These are phyloP conservation scores for Fusarium sp. DNA, from an alignment of 2,329 filamentous ascomycete genomes.

Conservation along the genomic window DNA sequence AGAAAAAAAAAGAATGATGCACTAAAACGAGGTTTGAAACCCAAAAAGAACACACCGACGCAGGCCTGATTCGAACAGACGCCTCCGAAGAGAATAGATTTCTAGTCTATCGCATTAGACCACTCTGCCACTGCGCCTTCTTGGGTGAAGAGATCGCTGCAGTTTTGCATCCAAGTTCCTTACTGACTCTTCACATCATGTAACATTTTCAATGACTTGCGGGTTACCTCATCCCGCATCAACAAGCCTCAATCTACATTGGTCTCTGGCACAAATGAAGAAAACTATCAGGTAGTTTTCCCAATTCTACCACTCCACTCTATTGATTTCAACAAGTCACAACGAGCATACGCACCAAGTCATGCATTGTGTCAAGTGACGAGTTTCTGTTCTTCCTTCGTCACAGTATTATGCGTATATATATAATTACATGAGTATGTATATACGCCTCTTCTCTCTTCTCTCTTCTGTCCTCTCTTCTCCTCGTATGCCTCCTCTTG, in stretches of 20 bases:
- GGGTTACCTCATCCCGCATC: not conserved
- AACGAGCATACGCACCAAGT: no score
- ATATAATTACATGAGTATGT: conserved; percentile 37
- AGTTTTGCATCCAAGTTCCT: accelerated
- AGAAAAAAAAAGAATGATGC: no score
- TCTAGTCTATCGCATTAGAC: conserved; percentile 36
- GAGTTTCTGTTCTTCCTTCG: conserved; percentile 29
- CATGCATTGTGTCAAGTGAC: not conserved
- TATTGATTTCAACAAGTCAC: not conserved
- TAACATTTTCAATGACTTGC: not conserved
- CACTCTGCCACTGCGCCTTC: conserved; percentile 33
- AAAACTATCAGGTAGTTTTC: not conserved
- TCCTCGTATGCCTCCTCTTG: conserved; percentile 1
- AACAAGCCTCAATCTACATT: not conserved
- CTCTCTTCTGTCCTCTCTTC: not conserved
- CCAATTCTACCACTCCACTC: no score
- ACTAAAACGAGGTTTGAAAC: no score
- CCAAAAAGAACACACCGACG: conserved; percentile 19
- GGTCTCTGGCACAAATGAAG: no score
- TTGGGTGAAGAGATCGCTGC: accelerated
- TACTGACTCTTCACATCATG: accelerated
- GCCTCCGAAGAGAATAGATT: conserved; percentile 34
- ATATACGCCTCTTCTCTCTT: conserved; percentile 12
- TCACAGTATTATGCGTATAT: conserved; percentile 33
- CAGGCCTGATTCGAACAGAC: conserved; percentile 34